phyloP scores from a whole-genome alignment of 352 stramenopile species.

The Globisporangium rhizosaccharum region DNA sequence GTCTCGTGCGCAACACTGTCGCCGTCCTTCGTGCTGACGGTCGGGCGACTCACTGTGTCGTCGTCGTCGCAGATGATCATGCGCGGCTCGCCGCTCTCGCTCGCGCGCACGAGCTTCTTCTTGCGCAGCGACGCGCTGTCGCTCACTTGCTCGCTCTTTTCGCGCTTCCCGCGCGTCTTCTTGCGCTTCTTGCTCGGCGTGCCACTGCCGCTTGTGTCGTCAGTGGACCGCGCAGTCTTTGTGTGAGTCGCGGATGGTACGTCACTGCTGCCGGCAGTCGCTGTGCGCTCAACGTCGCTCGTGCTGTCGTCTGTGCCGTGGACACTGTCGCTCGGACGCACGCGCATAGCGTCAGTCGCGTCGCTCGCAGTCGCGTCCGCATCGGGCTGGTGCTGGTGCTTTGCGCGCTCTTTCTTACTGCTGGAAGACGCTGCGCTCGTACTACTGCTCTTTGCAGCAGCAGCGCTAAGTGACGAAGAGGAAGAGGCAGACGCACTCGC shows the following conservation, averaged over 20 bases:
- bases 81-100: conserved; percentile 51
- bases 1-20: conserved; percentile 35
- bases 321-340: not conserved
- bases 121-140: conserved; percentile 5
- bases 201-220: not conserved
- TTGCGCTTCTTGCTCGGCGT: conserved; percentile 16
- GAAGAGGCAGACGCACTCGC: too few relatives aligned
- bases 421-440: not conserved
- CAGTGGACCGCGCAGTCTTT: not conserved
- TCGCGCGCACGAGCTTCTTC: conserved; percentile 11
- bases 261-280: not conserved
- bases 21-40: not conserved
- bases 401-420: not conserved
- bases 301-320: not conserved
- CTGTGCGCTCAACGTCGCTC: not conserved
- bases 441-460: not conserved
- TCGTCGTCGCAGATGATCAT: conserved; percentile 87
- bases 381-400: too few relatives aligned
- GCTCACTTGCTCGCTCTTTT: conserved; percentile 8
- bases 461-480: not conserved
- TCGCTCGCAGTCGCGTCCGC: not conserved
- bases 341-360: not conserved
- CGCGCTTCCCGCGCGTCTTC: conserved; percentile 11
- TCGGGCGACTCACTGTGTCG: conserved; percentile 17
- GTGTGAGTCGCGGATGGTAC: not conserved